A percentile compares a stretch with the other conserved stretches of the same genome.
Evolutionary conservation across 2,329 filamentous ascomycete species (phyloP).

Genomic region (Boeremia exigua): DNA sequence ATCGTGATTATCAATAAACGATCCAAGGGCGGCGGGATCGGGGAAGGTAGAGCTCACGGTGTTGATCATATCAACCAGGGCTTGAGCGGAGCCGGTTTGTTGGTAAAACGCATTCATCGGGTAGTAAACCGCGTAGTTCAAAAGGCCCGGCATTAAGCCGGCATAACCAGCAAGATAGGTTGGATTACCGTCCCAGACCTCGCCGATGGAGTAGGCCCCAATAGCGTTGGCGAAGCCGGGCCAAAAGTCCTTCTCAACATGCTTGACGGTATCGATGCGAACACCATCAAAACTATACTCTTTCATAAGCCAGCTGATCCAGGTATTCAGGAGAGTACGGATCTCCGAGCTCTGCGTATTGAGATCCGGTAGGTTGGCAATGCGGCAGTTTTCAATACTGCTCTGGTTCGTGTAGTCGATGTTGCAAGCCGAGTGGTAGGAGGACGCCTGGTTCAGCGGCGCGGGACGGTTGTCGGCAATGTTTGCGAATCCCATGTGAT

Average conservation of each 20-base stretch:
- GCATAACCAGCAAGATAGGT: slow-evolving; percentile 61
- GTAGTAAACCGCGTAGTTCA: slow-evolving; percentile 65
- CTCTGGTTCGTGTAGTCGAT: slow-evolving; percentile 43
- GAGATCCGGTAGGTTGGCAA: slow-evolving; percentile 40
- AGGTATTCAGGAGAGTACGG: slow-evolving; percentile 32
- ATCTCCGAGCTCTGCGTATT: slow-evolving; percentile 35
- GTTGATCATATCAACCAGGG: slow-evolving; percentile 46
- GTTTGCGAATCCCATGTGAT: slow-evolving; percentile 50
- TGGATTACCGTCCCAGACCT: slow-evolving; percentile 64
- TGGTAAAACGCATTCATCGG: slow-evolving; percentile 47
- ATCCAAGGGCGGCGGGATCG: slow-evolving; percentile 45
- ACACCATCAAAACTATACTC: slow-evolving; percentile 58
- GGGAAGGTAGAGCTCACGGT: slow-evolving; percentile 39
- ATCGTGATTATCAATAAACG: slow-evolving; percentile 51
- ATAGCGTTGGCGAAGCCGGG: slow-evolving; percentile 59
- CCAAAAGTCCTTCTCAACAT: slow-evolving; percentile 67
- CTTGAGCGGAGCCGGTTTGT: slow-evolving; percentile 38
- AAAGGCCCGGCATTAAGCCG: slow-evolving; percentile 61
- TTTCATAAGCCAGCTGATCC: slow-evolving; percentile 40
- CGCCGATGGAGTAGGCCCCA: slow-evolving; percentile 66
- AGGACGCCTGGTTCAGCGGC: slow-evolving; percentile 34
- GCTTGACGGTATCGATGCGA: slow-evolving; percentile 67
- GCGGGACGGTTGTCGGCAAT: slow-evolving; percentile 36
- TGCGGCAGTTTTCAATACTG: slow-evolving; percentile 40
- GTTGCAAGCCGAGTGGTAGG: slow-evolving; percentile 36